Conservation (phyloP, 352 stramenopile genomes). For the Phytophthora tubulina region DNA sequence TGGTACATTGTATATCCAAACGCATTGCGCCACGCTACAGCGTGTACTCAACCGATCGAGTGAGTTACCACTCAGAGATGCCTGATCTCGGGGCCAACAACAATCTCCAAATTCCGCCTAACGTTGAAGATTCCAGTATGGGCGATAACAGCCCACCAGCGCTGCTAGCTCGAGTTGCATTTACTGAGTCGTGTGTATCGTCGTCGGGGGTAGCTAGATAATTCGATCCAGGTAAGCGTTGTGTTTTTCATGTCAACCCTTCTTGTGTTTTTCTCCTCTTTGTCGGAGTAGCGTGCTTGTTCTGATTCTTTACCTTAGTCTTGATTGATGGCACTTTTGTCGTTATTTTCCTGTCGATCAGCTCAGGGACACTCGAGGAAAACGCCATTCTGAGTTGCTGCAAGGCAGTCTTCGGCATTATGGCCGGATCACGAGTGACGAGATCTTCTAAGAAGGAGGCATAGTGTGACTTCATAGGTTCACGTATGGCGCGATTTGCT, state of each 20-base stretch:
- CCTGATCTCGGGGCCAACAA: slow-evolving; percentile 25
- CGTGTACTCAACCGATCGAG: slow-evolving; percentile 34
- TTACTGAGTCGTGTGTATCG: slow-evolving; percentile 70
- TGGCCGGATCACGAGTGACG: neutral
- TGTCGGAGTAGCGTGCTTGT: neutral
- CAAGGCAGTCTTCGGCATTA: slow-evolving; percentile 2
- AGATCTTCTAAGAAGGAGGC: slow-evolving; percentile 13
- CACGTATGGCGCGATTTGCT: neutral
- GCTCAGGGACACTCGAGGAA: slow-evolving; percentile 2
- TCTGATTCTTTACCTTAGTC: neutral
- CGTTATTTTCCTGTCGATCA: neutral
- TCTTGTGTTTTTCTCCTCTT: slow-evolving; percentile 2
- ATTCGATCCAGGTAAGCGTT: neutral
- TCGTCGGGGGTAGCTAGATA: slow-evolving; percentile 61
- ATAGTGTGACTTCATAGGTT: slow-evolving; percentile 12
- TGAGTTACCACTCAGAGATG: slow-evolving; percentile 40
- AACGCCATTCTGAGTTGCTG: neutral
- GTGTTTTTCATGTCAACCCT: neutral
- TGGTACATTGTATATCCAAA: slow-evolving; percentile 36
- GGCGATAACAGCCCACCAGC: slow-evolving; percentile 27
- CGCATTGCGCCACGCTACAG: slow-evolving; percentile 39
- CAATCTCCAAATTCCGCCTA: slow-evolving; percentile 25
- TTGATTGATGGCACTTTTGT: slow-evolving; percentile 10
- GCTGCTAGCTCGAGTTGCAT: slow-evolving; percentile 52
- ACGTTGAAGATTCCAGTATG: slow-evolving; percentile 19